Evolutionary conservation across 768 basidiomycete genomes (phyloP).

Genomic region (Favolaschia claudopus): DNA sequence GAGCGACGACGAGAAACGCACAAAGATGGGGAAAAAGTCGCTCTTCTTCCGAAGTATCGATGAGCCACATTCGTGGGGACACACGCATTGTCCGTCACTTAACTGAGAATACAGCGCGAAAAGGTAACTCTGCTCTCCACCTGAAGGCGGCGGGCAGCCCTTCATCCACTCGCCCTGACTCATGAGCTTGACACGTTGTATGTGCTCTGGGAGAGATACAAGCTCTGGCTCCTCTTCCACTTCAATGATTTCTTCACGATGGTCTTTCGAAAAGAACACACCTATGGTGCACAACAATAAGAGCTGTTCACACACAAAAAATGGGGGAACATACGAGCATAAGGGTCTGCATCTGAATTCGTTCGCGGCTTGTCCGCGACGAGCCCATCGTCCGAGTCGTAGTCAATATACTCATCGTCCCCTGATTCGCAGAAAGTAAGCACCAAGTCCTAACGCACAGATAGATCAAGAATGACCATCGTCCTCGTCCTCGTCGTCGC

Average conservation of each 20-base stretch:
- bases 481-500: conserved; percentile 57
- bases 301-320: conserved; percentile 1
- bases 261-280: conserved; percentile 94
- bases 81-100: conserved; percentile 65
- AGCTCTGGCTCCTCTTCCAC: conserved; percentile 81
- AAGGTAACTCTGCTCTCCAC: conserved; percentile 87
- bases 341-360: conserved; percentile 80
- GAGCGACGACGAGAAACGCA: conserved; percentile 50
- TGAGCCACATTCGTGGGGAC: conserved; percentile 80
- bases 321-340: conserved; percentile 66
- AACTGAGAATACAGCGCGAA: conserved; percentile 86
- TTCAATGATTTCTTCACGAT: conserved; percentile 91
- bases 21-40: conserved; percentile 86
- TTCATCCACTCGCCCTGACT: conserved; percentile 97
- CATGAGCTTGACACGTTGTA: conserved; percentile 69
- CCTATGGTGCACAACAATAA: conserved; percentile 51
- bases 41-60: conserved; percentile 66
- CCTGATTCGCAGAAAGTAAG: conserved; percentile 22
- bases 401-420: conserved; percentile 74
- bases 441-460: not conserved
- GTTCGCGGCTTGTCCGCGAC: conserved; percentile 48
- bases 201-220: conserved; percentile 47
- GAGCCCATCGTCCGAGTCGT: conserved; percentile 80
- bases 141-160: conserved; percentile 83
- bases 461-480: conserved; percentile 61